Conservation (phyloP, 1,139 yeast genomes). For the Yamadazyma conglobata region DNA sequence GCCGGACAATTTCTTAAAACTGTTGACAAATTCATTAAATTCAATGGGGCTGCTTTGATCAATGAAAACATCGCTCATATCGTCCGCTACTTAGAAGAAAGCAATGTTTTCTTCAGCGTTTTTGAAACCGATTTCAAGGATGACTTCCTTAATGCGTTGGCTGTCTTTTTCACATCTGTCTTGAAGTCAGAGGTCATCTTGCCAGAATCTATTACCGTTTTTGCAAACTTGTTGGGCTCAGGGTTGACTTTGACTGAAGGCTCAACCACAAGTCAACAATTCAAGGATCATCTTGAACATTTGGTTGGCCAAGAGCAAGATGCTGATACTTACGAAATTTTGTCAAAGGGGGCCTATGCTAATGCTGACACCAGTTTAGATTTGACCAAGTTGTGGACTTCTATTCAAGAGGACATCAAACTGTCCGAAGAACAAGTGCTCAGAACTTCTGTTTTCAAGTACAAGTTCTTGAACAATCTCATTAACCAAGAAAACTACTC, state of each 20-base stretch:
- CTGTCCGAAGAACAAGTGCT: constrained; percentile 28
- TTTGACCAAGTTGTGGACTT: constrained; percentile 17
- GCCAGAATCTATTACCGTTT: constrained; percentile 3
- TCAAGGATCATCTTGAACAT: constrained; percentile 6
- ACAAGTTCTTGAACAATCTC: constrained; percentile 30
- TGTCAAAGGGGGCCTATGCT: constrained; percentile 3
- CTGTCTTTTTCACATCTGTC: constrained; percentile 7
- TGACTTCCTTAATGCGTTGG: constrained; percentile 7
- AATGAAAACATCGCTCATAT: constrained; percentile 29
- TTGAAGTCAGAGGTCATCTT: constrained; percentile 3
- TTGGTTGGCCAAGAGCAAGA: constrained; percentile 5
- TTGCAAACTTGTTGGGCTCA: constrained; percentile 13
- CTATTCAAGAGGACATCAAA: constrained; percentile 21
- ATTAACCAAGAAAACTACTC: constrained; percentile 4
- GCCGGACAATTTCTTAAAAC: constrained; percentile 24
- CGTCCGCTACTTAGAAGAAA: constrained; percentile 16
- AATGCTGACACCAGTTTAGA: constrained; percentile 1
- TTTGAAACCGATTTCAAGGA: constrained; percentile 3
- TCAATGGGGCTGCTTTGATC: constrained; percentile 36
- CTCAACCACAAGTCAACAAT: no score
- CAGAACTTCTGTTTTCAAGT: constrained; percentile 25
- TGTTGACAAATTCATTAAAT: constrained; percentile 39
- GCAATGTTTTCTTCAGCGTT: constrained; percentile 3
- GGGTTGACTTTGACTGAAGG: background rate
- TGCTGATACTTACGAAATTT: constrained; percentile 8